Conservation (phyloP, 2,329 filamentous ascomycete species). For the Pseudogymnoascus sp. region DNA sequence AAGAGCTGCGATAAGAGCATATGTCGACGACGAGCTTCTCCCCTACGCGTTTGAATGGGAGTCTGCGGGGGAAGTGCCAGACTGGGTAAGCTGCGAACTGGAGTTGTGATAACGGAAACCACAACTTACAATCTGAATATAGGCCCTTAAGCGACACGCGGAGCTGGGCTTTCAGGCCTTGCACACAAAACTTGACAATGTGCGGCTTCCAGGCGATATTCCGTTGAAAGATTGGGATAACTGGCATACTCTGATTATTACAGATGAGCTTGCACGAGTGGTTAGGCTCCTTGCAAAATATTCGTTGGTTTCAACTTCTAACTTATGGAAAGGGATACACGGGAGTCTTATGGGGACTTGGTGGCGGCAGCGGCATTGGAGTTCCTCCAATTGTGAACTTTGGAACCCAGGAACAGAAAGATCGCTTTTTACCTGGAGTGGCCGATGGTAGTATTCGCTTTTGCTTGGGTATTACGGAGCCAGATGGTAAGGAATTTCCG, state of each 20-base stretch:
- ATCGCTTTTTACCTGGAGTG: conserved; percentile 48
- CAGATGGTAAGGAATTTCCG: conserved; percentile 43
- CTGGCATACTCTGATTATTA: conserved; percentile 46
- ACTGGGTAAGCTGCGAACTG: conserved; percentile 28
- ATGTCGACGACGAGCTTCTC: conserved; percentile 49
- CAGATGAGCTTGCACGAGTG: conserved; percentile 46
- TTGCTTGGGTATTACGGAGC: conserved; percentile 58
- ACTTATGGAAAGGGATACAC: conserved; percentile 35
- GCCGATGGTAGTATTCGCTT: conserved; percentile 51
- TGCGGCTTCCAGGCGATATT: conserved; percentile 37
- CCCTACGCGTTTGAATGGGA: conserved; percentile 58
- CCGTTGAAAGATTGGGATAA: conserved; percentile 42
- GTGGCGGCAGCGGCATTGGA: conserved; percentile 53
- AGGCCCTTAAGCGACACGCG: conserved; percentile 24
- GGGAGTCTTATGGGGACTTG: conserved; percentile 49
- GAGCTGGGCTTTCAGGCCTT: conserved; percentile 28
- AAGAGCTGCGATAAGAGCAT: conserved; percentile 46
- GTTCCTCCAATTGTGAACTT: conserved; percentile 55
- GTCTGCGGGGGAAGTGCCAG: conserved; percentile 42
- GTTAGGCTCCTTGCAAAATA: conserved; percentile 14
- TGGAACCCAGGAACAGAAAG: conserved; percentile 51
- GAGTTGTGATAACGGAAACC: neutral
- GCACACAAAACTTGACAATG: conserved; percentile 31
- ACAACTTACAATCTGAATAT: neutral
- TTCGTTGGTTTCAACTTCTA: neutral